Percentiles rank a stretch among this genome's conserved stretches.
Evolutionary conservation across 2,329 filamentous ascomycete genomes (phyloP).

Genomic region (Ophiosphaerella narmari): DNA sequence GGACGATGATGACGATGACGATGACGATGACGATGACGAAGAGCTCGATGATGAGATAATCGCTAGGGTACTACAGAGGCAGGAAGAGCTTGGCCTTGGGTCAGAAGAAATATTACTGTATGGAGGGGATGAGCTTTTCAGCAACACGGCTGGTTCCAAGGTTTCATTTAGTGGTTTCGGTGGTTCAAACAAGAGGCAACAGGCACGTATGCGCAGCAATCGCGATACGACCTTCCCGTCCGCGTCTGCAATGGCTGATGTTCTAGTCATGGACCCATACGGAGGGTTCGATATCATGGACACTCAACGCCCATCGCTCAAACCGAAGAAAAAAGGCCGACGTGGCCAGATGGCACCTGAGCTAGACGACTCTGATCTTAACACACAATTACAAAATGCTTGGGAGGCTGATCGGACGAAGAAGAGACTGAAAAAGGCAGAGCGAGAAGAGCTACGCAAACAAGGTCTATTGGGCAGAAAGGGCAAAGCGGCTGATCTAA

Average conservation of each 20-base stretch:
- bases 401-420: slow-evolving; percentile 53
- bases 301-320: slow-evolving; percentile 71
- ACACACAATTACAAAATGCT: slow-evolving; percentile 43
- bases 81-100: slow-evolving; percentile 66
- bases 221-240: slow-evolving; percentile 52
- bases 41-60: slow-evolving; percentile 64
- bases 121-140: slow-evolving; percentile 52
- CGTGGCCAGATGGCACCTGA: slow-evolving; percentile 57
- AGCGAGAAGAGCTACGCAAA: slow-evolving; percentile 52
- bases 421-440: slow-evolving; percentile 54
- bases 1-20: slow-evolving; percentile 46
- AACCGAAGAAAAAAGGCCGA: slow-evolving; percentile 66
- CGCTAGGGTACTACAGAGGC: slow-evolving; percentile 64
- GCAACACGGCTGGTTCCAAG: slow-evolving; percentile 31
- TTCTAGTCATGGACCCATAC: slow-evolving; percentile 62
- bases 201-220: slow-evolving; percentile 19
- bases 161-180: slow-evolving; percentile 19
- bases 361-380: slow-evolving; percentile 52
- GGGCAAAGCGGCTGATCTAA: slow-evolving; percentile 56
- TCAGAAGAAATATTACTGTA: slow-evolving; percentile 64
- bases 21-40: slow-evolving; percentile 47
- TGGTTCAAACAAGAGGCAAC: slow-evolving; percentile 33
- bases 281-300: slow-evolving; percentile 86
- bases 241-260: slow-evolving; percentile 62
- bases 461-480: slow-evolving; percentile 52